Evolutionary conservation across 345 rosid species (phyloP).

Genomic region (Nasturtium officinale): DNA sequence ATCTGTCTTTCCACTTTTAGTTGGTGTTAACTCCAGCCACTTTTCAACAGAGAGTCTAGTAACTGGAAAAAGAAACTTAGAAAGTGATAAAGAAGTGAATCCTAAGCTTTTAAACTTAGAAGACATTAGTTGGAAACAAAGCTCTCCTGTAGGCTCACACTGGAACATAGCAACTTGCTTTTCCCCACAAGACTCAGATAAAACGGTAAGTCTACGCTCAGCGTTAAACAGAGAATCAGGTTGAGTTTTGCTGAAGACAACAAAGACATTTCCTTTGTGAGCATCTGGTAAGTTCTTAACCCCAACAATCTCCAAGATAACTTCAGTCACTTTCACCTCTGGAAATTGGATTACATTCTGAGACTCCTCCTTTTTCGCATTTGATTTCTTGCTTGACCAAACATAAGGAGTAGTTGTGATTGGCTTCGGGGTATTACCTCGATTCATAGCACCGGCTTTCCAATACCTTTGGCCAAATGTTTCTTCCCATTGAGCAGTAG

Average conservation of each 20-base stretch:
- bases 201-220: slow-evolving; percentile 58
- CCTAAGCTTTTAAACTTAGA: slow-evolving; percentile 63
- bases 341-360: slow-evolving; percentile 52
- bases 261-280: slow-evolving; percentile 64
- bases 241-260: slow-evolving; percentile 65
- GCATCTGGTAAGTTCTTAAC: slow-evolving; percentile 66
- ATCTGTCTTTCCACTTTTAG: slow-evolving; percentile 39
- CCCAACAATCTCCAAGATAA: slow-evolving; percentile 61
- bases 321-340: slow-evolving; percentile 67
- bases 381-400: slow-evolving; percentile 43
- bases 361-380: slow-evolving; percentile 44
- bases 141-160: slow-evolving; percentile 81
- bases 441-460: slow-evolving; percentile 95
- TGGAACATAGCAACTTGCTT: slow-evolving; percentile 74
- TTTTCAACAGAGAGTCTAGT: slow-evolving; percentile 68
- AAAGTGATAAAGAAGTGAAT: slow-evolving; percentile 55
- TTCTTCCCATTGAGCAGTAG: slow-evolving; percentile 86
- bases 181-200: slow-evolving; percentile 55
- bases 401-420: slow-evolving; percentile 53
- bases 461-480: slow-evolving; percentile 81
- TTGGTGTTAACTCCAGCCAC: slow-evolving; percentile 73
- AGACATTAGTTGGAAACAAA: slow-evolving; percentile 71
- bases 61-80: slow-evolving; percentile 63
- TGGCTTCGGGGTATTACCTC: slow-evolving; percentile 72
- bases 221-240: slow-evolving; percentile 65